phyloP scores from a whole-genome alignment of 805 yeast species.

The Lipomyces oligophaga region DNA sequence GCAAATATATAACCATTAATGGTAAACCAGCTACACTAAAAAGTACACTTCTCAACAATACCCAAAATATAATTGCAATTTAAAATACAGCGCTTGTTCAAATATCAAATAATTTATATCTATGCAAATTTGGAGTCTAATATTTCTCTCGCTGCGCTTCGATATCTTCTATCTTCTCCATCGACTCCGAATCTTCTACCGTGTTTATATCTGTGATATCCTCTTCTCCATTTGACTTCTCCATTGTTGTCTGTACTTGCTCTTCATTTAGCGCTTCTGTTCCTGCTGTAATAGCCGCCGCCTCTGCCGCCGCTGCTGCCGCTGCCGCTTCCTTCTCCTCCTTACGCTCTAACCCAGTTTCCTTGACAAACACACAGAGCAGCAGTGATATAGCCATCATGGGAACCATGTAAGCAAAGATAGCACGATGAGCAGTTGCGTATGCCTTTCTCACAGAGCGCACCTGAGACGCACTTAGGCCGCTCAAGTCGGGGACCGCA shows the following conservation, averaged over 20 bases:
- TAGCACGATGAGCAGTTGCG: slow-evolving; percentile 19
- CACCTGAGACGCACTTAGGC: slow-evolving; percentile 7
- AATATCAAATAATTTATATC: too few species aligned
- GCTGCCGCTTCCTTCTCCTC: slow-evolving; percentile 3
- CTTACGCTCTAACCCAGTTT: slow-evolving; percentile 12
- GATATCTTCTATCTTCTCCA: too few species aligned
- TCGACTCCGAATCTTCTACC: too few species aligned
- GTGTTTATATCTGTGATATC: background rate
- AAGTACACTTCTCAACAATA: too few species aligned
- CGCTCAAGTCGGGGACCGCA: slow-evolving; percentile 18
- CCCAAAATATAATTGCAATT: too few species aligned
- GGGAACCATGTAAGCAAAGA: slow-evolving; percentile 21
- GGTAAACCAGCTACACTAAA: too few species aligned
- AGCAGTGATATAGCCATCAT: slow-evolving; percentile 13
- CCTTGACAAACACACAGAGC: slow-evolving; percentile 25
- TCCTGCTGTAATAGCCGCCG: background rate
- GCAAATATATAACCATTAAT: too few species aligned
- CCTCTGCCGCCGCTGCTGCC: background rate
- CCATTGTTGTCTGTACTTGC: background rate
- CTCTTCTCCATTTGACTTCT: background rate
- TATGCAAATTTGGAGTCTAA: too few species aligned
- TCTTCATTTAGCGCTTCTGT: background rate
- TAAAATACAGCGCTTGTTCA: too few species aligned
- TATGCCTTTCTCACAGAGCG: slow-evolving; percentile 25
- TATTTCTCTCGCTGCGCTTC: too few species aligned